Percentiles rank a stretch among this genome's conserved stretches.
Conservation (phyloP, 768 basidiomycete species). For the Boletus huronensis region DNA sequence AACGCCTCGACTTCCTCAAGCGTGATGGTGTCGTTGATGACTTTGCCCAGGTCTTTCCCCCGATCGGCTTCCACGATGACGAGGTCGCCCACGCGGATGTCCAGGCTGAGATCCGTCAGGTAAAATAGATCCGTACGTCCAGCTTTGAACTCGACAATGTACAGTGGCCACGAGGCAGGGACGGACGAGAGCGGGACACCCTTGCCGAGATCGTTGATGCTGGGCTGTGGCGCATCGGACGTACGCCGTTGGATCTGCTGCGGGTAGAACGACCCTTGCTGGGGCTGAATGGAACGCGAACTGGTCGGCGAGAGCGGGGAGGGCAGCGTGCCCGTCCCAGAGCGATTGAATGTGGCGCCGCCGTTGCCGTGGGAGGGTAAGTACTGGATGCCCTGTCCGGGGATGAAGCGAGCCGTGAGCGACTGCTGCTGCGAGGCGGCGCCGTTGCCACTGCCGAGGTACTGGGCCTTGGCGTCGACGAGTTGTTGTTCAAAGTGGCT, state of each 20-base stretch:
- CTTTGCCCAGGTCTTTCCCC: conserved; percentile 88
- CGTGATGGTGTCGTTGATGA: conserved; percentile 88
- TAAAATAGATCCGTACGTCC: conserved; percentile 95
- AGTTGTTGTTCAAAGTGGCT: conserved; percentile 46
- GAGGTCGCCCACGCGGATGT: conserved; percentile 80
- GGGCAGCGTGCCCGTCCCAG: conserved; percentile 35
- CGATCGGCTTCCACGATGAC: conserved; percentile 98
- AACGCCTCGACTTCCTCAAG: conserved; percentile 87
- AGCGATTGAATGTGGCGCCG: conserved; percentile 36
- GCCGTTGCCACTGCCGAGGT: conserved; percentile 23
- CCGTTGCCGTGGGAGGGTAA: conserved; percentile 37
- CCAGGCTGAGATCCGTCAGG: conserved; percentile 60
- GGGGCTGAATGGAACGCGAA: conserved; percentile 28
- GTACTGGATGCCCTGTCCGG: conserved; percentile 64
- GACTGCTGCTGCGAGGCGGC: conserved; percentile 28
- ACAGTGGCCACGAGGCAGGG: conserved; percentile 83
- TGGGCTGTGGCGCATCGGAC: conserved; percentile 35
- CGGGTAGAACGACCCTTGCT: conserved; percentile 29
- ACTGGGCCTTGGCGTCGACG: conserved; percentile 40
- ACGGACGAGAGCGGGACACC: conserved; percentile 86
- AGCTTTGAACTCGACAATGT: conserved; percentile 97
- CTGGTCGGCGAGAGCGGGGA: conserved; percentile 57
- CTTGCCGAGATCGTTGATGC: conserved; percentile 67
- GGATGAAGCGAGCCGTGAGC: conserved; percentile 58
- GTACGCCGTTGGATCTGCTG: conserved; percentile 37